A percentile compares a stretch with the other conserved stretches of the same genome.
Conservation (phyloP, 345 rosid genomes). For the Melaleuca quinquenervia region DNA sequence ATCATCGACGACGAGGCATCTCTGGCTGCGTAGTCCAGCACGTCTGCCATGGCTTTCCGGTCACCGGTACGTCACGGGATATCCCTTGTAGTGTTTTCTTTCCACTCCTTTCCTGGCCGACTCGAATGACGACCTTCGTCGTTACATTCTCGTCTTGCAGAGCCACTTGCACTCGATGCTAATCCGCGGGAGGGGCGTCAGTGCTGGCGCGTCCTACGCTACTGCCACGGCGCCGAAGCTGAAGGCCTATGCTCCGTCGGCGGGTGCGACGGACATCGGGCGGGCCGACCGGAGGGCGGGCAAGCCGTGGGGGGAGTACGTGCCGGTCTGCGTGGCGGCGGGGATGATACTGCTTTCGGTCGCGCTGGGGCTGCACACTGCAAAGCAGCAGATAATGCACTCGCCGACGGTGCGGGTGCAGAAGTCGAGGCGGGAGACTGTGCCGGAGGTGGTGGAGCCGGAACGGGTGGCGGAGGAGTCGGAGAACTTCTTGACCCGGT, state of each 20-base stretch:
- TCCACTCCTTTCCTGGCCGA: not conserved
- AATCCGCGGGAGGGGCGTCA: conserved; percentile 2
- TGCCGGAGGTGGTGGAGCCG: conserved; percentile 61
- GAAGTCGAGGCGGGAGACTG: conserved; percentile 58
- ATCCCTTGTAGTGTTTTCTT: not conserved
- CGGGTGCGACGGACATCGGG: not conserved
- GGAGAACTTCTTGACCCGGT: conserved; percentile 23
- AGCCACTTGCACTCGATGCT: conserved; percentile 16
- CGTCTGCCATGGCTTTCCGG: conserved; percentile 22
- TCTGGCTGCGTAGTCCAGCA: not conserved
- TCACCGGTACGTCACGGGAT: conserved; percentile 19
- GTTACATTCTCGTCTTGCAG: conserved; percentile 4
- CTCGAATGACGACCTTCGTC: not conserved
- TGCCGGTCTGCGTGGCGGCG: conserved; percentile 30
- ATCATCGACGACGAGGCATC: not conserved
- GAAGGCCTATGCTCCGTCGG: conserved; percentile 14
- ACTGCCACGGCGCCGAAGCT: conserved; percentile 24
- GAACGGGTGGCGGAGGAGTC: conserved; percentile 56
- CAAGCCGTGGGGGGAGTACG: conserved; percentile 19
- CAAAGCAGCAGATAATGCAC: conserved; percentile 38
- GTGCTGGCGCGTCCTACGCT: conserved; percentile 14
- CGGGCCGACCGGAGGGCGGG: not conserved
- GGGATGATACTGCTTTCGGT: conserved; percentile 39
- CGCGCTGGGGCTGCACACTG: conserved; percentile 52
- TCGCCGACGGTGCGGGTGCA: conserved; percentile 51